These are phyloP conservation scores for Maudiozyma turicensis DNA, from an alignment of 805 yeast genomes.

Conservation along the genomic window DNA sequence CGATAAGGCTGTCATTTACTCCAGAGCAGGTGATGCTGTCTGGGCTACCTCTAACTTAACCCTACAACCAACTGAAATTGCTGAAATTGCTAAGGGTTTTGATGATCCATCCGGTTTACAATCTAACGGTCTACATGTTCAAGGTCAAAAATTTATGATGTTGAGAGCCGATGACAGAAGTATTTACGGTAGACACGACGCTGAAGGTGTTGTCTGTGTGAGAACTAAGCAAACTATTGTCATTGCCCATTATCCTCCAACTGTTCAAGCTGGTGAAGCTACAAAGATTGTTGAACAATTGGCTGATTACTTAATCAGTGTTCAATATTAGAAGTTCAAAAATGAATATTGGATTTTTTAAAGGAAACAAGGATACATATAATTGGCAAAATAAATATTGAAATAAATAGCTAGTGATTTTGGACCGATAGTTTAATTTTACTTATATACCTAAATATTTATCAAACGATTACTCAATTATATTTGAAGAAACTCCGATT, in stretches of 20 bases:
- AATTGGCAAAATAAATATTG: neutral
- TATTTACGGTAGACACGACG: slow-evolving; percentile 86
- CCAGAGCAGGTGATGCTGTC: slow-evolving; percentile 86
- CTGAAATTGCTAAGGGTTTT: slow-evolving; percentile 68
- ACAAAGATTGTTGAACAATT: slow-evolving; percentile 89
- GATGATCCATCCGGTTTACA: slow-evolving; percentile 71
- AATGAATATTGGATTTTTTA: neutral
- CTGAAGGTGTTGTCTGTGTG: slow-evolving; percentile 80
- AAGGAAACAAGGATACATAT: neutral
- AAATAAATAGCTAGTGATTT: no score
- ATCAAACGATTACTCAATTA: no score
- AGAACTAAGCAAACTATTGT: slow-evolving; percentile 90
- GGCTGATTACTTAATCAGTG: slow-evolving; percentile 88
- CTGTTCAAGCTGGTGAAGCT: slow-evolving; percentile 90
- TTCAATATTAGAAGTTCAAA: slow-evolving; percentile 47
- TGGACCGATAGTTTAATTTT: no score
- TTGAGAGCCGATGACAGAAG: slow-evolving; percentile 87
- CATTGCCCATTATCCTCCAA: slow-evolving; percentile 89
- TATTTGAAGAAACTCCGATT: no score
- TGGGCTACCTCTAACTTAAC: slow-evolving; percentile 80
- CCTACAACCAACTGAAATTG: slow-evolving; percentile 60
- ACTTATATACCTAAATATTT: no score
- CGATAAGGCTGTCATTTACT: slow-evolving; percentile 87
- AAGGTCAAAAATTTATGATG: slow-evolving; percentile 78
- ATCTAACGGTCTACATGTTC: slow-evolving; percentile 76